Percentiles rank a stretch among this genome's conserved stretches.
Conservation (phyloP, 2,329 filamentous ascomycete species). For the Lachnum nothofagi region DNA sequence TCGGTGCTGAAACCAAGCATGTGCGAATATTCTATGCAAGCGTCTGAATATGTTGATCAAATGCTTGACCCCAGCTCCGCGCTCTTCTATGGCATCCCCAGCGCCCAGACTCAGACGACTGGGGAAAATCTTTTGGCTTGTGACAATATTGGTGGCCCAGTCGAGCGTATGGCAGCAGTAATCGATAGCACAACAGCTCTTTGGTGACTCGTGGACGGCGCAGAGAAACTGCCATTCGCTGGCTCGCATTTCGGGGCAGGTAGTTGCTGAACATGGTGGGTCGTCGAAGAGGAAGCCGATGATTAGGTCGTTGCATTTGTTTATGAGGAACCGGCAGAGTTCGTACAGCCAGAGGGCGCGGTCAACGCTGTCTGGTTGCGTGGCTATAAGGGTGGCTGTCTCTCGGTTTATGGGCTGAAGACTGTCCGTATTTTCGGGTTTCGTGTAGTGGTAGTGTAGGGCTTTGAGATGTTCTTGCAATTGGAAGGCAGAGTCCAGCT, state of each 20-base stretch:
- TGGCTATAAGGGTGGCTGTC: constrained; percentile 70
- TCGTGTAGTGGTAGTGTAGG: constrained; percentile 77
- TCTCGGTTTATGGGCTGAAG: constrained; percentile 69
- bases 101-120: constrained; percentile 52
- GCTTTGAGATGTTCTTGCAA: constrained; percentile 95
- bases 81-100: constrained; percentile 49
- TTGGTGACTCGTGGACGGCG: constrained; percentile 93
- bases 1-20: constrained; percentile 97
- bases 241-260: constrained; percentile 96
- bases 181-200: constrained; percentile 95
- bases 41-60: constrained; percentile 92
- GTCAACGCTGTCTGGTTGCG: constrained; percentile 76
- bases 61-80: constrained; percentile 67
- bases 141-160: constrained; percentile 92
- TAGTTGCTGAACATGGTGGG: constrained; percentile 80
- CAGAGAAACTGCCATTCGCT: constrained; percentile 99
- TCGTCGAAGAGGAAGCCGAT: constrained; percentile 87
- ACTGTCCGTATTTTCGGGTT: constrained; percentile 50
- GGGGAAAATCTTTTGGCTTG: constrained; percentile 91
- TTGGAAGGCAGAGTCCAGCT: constrained; percentile 97
- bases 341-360: constrained; percentile 94
- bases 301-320: constrained; percentile 88
- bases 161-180: constrained; percentile 98
- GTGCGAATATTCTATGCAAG: constrained; percentile 93
- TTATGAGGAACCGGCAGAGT: constrained; percentile 89